Percentiles rank a stretch among this genome's conserved stretches.
These are phyloP conservation scores for Tardiomyces blankii DNA, from an alignment of 1,139 yeast genomes.

Conservation along the genomic window DNA sequence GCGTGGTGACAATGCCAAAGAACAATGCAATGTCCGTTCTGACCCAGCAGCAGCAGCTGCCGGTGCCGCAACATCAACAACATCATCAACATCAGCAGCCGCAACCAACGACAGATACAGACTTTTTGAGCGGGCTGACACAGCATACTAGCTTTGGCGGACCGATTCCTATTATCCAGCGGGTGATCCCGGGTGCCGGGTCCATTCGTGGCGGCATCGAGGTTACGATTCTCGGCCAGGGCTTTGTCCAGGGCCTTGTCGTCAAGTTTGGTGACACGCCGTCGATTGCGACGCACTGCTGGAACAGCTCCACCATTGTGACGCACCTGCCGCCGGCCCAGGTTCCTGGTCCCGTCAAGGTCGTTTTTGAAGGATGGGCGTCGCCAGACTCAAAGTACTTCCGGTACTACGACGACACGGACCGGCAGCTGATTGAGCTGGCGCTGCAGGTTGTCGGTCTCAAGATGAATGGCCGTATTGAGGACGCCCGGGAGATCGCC, in stretches of 20 bases:
- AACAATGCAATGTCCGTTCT: too few species aligned
- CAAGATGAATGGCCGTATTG: conserved; percentile 88
- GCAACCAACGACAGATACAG: too few species aligned
- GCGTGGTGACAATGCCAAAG: background rate
- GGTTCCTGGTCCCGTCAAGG: conserved; percentile 83
- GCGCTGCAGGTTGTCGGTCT: conserved; percentile 91
- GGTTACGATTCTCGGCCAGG: conserved; percentile 77
- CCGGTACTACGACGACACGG: conserved; percentile 88
- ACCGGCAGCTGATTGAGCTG: conserved; percentile 79
- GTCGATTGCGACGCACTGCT: conserved; percentile 80
- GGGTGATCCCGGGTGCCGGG: conserved; percentile 91
- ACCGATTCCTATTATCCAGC: conserved; percentile 33
- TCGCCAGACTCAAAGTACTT: conserved; percentile 44
- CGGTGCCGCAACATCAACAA: too few species aligned
- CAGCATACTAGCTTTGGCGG: background rate
- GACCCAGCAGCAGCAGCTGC: too few species aligned
- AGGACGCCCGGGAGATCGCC: conserved; percentile 86
- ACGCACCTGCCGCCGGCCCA: conserved; percentile 88
- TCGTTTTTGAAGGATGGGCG: conserved; percentile 45
- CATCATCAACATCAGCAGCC: too few species aligned
- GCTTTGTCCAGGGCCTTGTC: conserved; percentile 69
- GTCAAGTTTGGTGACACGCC: conserved; percentile 62
- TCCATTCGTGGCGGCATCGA: conserved; percentile 94
- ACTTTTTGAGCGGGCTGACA: too few species aligned
- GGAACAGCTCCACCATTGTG: conserved; percentile 91